Evolutionary conservation across 352 stramenopile species (phyloP).

Genomic region (Globisporangium lucens): DNA sequence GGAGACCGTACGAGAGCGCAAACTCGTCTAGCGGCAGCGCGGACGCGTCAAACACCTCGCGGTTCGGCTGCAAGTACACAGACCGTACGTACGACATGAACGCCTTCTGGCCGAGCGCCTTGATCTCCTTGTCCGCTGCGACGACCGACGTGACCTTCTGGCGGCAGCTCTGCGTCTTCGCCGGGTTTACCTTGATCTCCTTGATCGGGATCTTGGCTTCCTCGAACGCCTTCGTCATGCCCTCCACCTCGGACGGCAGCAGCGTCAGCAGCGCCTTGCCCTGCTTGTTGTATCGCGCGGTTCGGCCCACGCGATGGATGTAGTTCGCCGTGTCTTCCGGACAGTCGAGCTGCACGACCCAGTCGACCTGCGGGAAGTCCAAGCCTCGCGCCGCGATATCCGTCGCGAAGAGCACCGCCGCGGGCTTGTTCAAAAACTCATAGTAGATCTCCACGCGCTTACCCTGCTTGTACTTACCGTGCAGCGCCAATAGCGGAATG

Average conservation of each 20-base stretch:
- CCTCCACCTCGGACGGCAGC: constrained; percentile 88
- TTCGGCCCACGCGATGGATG: constrained; percentile 97
- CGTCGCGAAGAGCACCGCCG: constrained; percentile 96
- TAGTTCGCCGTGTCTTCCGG: constrained; percentile 98
- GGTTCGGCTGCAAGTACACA: constrained; percentile 94
- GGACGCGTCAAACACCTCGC: constrained; percentile 92
- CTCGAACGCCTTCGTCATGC: constrained; percentile 85
- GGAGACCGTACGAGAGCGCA: constrained; percentile 92
- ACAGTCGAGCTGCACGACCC: constrained; percentile 97
- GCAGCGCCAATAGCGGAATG: constrained; percentile 94
- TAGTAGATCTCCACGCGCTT: constrained; percentile 99
- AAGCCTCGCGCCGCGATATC: constrained; percentile 97
- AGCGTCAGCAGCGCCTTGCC: constrained; percentile 93
- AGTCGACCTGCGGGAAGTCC: constrained; percentile 99
- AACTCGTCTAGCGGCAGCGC: constrained; percentile 92
- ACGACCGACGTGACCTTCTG: constrained; percentile 92
- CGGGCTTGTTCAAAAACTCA: constrained; percentile 94
- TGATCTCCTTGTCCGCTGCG: constrained; percentile 92
- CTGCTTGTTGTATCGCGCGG: constrained; percentile 93
- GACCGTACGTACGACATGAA: constrained; percentile 98
- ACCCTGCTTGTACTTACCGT: constrained; percentile 99
- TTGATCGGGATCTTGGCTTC: constrained; percentile 95
- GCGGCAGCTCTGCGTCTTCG: constrained; percentile 92
- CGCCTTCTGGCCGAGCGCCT: constrained; percentile 95
- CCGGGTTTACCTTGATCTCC: constrained; percentile 96